Base-by-base conservation (phyloP, 2,329 filamentous ascomycete genomes). In the Fusarium nelsonii region DNA sequence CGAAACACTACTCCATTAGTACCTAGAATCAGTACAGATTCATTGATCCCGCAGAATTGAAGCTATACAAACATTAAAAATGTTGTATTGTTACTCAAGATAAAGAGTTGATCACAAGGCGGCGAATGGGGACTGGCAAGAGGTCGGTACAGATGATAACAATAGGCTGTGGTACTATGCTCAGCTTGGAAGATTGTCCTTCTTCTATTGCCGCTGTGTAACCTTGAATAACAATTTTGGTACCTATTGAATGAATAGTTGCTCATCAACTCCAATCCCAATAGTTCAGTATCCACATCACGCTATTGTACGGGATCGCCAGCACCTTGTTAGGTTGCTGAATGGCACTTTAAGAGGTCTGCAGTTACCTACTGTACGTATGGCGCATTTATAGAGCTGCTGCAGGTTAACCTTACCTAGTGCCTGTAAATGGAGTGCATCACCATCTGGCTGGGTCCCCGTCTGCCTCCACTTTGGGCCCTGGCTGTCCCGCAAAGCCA, bases 401-500 rank as follows among this genome's bases (percentile, higher is more conserved):
- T 51, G 34, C 48, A 44, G 39, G 45, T 23, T 50, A 45, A 26
- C 40, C 39, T 46, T 41, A 34, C 23, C 54, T 60, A 70, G 53
- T 70, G 54, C 46, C 52, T 52, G 63, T 63, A 62, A 39, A 51
- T 59, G 60, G 52, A 64, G 53, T 65, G 53, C 60, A 67, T 70
- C 66, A 62, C 68, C 61, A 41, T 64, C 55, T 61, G 39, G 63
- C 58, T 41, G 53, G 58, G 58, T 68, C 56, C 10, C 10, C 10
- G 30, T 9, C 30, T 32, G 33, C 64, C 58, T 71, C 65, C 63
- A 59, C 40, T 51, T 58, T 63, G 53, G 41, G 59, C 48, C 56
- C 46, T 46, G 59, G 68, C 50, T 57, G 62, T 39, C 65, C 68
- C 65, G 58, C 60, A 68, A 30, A 55, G 43, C 48, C 63, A 59